These are phyloP conservation scores for Cyclocybe cylindracea DNA, from an alignment of 768 basidiomycete genomes.

Conservation along the genomic window DNA sequence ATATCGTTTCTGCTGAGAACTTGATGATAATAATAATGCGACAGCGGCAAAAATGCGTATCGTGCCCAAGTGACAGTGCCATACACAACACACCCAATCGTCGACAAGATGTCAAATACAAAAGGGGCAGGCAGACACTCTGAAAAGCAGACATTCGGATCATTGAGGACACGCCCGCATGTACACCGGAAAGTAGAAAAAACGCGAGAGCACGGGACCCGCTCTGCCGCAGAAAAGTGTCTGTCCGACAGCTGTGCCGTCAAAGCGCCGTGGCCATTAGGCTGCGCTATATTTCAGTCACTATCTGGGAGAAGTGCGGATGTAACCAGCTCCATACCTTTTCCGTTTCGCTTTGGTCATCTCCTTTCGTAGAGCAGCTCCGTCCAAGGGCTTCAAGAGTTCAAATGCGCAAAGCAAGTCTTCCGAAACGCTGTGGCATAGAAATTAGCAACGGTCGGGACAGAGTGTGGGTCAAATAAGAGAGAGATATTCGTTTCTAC, in stretches of 20 bases:
- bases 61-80: background rate
- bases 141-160: conserved; percentile 9
- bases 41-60: conserved; percentile 1
- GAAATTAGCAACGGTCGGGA: conserved; percentile 9
- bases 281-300: conserved; percentile 21
- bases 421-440: conserved; percentile 77
- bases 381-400: conserved; percentile 92
- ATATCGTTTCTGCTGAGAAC: no score
- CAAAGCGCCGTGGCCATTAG: conserved; percentile 32
- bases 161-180: conserved; percentile 14
- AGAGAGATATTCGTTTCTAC: conserved; percentile 26
- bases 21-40: background rate
- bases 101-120: background rate
- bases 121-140: conserved; percentile 1
- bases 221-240: background rate
- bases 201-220: background rate
- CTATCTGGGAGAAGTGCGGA: conserved; percentile 4
- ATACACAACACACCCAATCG: background rate
- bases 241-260: background rate
- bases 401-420: conserved; percentile 98
- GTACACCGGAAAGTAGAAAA: background rate
- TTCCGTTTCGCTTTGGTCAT: conserved; percentile 99
- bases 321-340: conserved; percentile 55
- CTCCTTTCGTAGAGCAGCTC: conserved; percentile 92
- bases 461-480: conserved; percentile 6